Base-by-base conservation (phyloP, 306 rosid species). In the Vigna unguiculata region DNA sequence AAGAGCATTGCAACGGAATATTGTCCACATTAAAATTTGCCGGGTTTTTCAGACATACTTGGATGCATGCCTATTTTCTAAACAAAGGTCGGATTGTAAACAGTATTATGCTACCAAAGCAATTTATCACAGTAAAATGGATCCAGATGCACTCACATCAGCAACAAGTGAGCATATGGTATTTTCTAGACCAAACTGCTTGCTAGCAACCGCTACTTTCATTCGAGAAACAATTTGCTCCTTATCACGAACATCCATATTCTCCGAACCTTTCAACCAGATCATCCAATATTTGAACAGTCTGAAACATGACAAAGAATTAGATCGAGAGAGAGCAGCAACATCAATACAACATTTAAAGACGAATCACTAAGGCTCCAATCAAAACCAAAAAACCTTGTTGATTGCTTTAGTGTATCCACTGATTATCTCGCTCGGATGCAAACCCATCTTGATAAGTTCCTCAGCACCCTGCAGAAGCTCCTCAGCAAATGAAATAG, bases 121-220 rank as follows among this genome's bases (percentile, higher is more conserved):
- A 51, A 30, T 46, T 49, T 65, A 61, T 30, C 53, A 82, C 16
- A 75, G 59, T 13, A 66, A 52, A 78, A 76, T 25, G 49, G 81
- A 59, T 36, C 22, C 71, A 72, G 57, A 77, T 64, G 69, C 70
- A 28, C 81, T 86, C 83, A 95, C 97, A 82, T 90, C 98, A 20
- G 97, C 96, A 71, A 89, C 89, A 76, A 90, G 97, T 6, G 97
- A 95, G 73, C 93, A 85, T 69, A 95, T 71, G 8, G 85, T 81
- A 75, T 92, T 97, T 82, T 95, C 98, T 83, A 71, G 98, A 61
- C 98, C 98, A 19, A 85, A 95, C 69, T 95, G 98, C 87, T 95
- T 95, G 97, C 98, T 95, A 66, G 98, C 98, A 81, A 95, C 88
- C 10, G 98, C 92, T 36, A 97, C 96, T 79, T 81, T 95, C 93